phyloP scores from a whole-genome alignment of 2,329 filamentous ascomycete species.

The Xylaria sp. region DNA sequence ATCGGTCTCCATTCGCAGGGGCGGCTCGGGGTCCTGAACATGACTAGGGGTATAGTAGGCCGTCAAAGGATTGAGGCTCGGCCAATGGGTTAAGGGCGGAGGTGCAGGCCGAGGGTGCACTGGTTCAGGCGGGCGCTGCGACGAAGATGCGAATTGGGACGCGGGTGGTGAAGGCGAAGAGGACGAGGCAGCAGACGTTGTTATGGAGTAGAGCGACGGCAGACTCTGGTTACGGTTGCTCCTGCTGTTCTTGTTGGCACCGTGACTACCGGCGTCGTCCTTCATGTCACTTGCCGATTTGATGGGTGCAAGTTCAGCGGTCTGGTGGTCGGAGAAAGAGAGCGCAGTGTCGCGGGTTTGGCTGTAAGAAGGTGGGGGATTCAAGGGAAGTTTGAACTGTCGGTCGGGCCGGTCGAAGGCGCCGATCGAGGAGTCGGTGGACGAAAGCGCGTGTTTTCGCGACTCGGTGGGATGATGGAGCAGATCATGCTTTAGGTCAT shows the following conservation, averaged over 20 bases:
- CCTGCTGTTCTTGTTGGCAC: conserved; percentile 5
- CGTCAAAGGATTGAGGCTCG: conserved; percentile 55
- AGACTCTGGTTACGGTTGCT: conserved; percentile 40
- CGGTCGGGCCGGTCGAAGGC: conserved; percentile 39
- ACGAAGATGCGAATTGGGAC: conserved; percentile 23
- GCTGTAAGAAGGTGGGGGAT: conserved; percentile 47
- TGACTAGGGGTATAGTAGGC: conserved; percentile 54
- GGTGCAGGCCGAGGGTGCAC: conserved; percentile 36
- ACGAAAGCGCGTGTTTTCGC: conserved; percentile 33
- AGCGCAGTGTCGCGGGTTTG: conserved; percentile 44
- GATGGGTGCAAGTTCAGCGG: conserved; percentile 52
- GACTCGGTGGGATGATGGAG: conserved; percentile 13
- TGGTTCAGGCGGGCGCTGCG: conserved; percentile 36
- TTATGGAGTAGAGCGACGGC: conserved; percentile 51
- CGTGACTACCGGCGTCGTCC: conserved; percentile 30
- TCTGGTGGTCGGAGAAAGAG: conserved; percentile 43
- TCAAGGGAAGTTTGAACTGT: conserved; percentile 43
- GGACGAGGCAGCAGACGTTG: conserved; percentile 38
- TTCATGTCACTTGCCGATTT: conserved; percentile 39
- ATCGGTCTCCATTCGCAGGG: conserved; percentile 57
- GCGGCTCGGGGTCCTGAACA: conserved; percentile 51
- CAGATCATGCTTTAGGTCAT: conserved; percentile 34
- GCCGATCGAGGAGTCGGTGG: conserved; percentile 23
- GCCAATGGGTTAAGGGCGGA: conserved; percentile 49
- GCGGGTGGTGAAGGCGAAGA: conserved; percentile 31